Evolutionary conservation across 768 basidiomycete genomes (phyloP), one percentile per base, ranked within the genome.

Genomic region (Tylopilus sp.): DNA sequence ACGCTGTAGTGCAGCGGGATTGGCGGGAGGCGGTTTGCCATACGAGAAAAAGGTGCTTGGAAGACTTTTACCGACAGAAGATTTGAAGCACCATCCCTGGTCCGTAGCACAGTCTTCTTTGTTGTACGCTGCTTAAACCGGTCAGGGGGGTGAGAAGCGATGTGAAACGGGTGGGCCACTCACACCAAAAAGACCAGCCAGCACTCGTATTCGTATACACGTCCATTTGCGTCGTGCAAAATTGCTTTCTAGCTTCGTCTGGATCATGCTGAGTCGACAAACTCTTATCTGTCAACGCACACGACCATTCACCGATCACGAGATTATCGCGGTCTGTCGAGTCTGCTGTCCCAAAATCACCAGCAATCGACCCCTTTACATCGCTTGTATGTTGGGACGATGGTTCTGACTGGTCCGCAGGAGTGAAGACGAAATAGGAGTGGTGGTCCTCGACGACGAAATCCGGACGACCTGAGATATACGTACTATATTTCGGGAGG

Each of bases 381-480:
- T 75, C 71, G 21, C 65, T 55, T 3, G 74, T 74, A 50, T 80
- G 79, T 21, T 72, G 67, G 49, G 63, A 67, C 9, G 69, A 86
- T 40, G 63, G 76, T 66, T 70, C 72, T 15, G 58, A 59, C 18
- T 71, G 66, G 57, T 89, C 86, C 2, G 71, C 59, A 2, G 76
- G 66, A 0, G 83, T 80, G 56, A 82, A 88, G 55, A 87, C 80
- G 57, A 85, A 80, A 72, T 88, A 82, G 38, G 83, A 81, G 58
- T 90, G 88, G 61, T 88, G 82, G 52, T 91, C 88, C 53, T 85
- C 73, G 6, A 89, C 79, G 21, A 86, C 75, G 52, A 87, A 90
- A 56, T 86, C 83, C 1, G 65, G 58, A 48, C 81, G 69, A 31
- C 70, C 65, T 3, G 77, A 72, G 4, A 83, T 70, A 56, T 71